phyloP scores from a whole-genome alignment of 495 filamentous ascomycete species.

The Penicillium odoratum region DNA sequence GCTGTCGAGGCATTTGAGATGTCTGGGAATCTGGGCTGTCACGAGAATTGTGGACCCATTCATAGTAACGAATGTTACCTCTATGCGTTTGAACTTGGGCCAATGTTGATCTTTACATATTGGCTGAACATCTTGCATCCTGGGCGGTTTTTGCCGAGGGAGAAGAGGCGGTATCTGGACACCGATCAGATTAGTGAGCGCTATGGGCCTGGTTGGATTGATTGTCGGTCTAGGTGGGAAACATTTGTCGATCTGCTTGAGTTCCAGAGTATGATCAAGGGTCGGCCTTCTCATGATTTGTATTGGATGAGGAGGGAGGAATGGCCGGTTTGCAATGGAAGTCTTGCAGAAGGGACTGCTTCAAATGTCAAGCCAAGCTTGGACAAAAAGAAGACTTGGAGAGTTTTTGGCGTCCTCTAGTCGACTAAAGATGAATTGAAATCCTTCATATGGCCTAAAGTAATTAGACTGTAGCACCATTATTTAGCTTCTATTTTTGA shows the following conservation, averaged over 20 bases:
- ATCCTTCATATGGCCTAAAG: too few relatives aligned
- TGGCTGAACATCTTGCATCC: conserved; percentile 42
- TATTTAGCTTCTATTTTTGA: too few relatives aligned
- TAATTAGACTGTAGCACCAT: too few relatives aligned
- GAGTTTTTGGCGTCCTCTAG: too few relatives aligned
- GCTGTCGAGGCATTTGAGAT: conserved; percentile 36
- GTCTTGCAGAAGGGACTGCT: conserved; percentile 34
- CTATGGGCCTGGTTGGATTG: conserved; percentile 42
- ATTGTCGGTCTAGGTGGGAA: conserved; percentile 28
- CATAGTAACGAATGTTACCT: conserved; percentile 41
- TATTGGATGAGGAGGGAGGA: conserved; percentile 32
- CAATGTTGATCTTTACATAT: conserved; percentile 40
- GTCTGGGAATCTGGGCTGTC: conserved; percentile 21
- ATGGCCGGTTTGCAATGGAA: conserved; percentile 34
- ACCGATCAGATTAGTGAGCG: conserved; percentile 35
- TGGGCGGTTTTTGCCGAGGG: conserved; percentile 29
- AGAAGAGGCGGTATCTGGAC: conserved; percentile 35
- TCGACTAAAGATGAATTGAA: too few relatives aligned
- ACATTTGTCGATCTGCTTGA: conserved; percentile 40
- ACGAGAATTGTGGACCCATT: conserved; percentile 27
- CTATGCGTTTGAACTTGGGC: conserved; percentile 39
- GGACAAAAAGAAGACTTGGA: background rate
- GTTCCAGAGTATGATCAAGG: conserved; percentile 27
- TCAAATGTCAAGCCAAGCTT: conserved; percentile 17
- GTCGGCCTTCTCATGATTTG: conserved; percentile 29